These are phyloP conservation scores for Fusarium verticillioides DNA, from an alignment of 2,329 filamentous ascomycete genomes.

Conservation along the genomic window DNA sequence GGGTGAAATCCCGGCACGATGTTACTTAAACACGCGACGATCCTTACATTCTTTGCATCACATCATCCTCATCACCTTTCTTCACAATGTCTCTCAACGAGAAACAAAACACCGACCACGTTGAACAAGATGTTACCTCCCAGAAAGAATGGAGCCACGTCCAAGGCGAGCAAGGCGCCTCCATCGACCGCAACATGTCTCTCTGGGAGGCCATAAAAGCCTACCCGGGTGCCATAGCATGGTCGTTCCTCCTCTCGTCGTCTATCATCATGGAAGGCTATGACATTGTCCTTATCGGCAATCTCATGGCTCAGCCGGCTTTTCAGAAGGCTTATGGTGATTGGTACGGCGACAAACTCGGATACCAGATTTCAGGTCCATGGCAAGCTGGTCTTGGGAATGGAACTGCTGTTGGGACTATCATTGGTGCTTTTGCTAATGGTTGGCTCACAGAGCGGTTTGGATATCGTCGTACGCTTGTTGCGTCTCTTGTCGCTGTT, in stretches of 20 bases:
- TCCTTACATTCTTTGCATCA: neutral
- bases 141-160: conserved; percentile 29
- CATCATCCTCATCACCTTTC: neutral
- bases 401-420: conserved; percentile 25
- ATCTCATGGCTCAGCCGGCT: conserved; percentile 39
- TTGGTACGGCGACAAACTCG: conserved; percentile 36
- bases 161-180: conserved; percentile 25
- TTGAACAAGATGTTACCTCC: neutral
- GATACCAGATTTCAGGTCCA: conserved; percentile 34
- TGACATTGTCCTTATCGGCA: conserved; percentile 33
- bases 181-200: conserved; percentile 24
- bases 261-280: conserved; percentile 45
- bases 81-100: neutral
- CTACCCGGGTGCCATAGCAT: conserved; percentile 30
- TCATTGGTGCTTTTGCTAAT: conserved; percentile 40
- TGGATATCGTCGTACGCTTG: conserved; percentile 58
- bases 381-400: conserved; percentile 19
- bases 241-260: conserved; percentile 37
- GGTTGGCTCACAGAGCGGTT: conserved; percentile 35
- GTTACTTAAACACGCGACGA: neutral
- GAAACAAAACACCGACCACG: neutral
- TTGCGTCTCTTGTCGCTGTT: conserved; percentile 54
- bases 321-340: conserved; percentile 38
- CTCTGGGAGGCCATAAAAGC: conserved; percentile 16
- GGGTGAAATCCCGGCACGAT: neutral